A percentile compares a stretch with the other conserved stretches of the same genome.
Conservation (phyloP, 2,329 filamentous ascomycete species). For the Claviceps arundinis region DNA sequence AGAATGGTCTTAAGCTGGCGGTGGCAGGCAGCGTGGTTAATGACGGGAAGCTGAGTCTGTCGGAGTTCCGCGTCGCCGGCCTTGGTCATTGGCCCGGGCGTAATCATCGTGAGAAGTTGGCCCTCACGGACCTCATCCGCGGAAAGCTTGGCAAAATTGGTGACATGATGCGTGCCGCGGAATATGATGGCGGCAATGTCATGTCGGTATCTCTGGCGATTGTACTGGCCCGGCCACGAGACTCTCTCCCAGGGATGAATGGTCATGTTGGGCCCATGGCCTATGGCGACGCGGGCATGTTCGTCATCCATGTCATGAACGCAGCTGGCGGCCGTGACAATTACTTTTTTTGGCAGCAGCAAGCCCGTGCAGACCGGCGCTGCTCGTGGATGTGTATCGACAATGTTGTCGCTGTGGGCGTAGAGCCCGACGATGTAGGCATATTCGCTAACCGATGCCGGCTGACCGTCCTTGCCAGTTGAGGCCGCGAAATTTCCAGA, state of each 20-base stretch:
- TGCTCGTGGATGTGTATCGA: not conserved
- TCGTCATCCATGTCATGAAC: not conserved
- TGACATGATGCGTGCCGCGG: not conserved
- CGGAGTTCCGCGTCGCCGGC: too few species aligned
- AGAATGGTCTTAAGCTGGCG: not conserved
- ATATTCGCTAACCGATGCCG: not conserved
- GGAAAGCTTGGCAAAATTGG: not conserved
- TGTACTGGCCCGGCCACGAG: not conserved
- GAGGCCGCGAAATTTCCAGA: not conserved
- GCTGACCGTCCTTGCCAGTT: not conserved
- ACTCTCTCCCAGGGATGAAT: not conserved
- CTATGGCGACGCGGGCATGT: not conserved
- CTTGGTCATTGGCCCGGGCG: too few species aligned
- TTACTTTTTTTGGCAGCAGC: not conserved
- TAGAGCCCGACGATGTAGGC: slow-evolving; percentile 1
- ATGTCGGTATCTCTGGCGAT: not conserved
- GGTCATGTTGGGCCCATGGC: not conserved
- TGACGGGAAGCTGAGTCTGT: not conserved
- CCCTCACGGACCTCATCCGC: not conserved
- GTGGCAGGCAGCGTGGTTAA: not conserved
- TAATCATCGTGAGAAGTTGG: too few species aligned
- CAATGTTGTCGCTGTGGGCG: not conserved
- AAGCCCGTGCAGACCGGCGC: not conserved
- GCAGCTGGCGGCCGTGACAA: slow-evolving; percentile 4
- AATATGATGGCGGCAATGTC: slow-evolving; percentile 1